Evolutionary conservation across 805 yeast species (phyloP), one percentile per base, ranked within the genome.

Genomic region (Candida saitoana): DNA sequence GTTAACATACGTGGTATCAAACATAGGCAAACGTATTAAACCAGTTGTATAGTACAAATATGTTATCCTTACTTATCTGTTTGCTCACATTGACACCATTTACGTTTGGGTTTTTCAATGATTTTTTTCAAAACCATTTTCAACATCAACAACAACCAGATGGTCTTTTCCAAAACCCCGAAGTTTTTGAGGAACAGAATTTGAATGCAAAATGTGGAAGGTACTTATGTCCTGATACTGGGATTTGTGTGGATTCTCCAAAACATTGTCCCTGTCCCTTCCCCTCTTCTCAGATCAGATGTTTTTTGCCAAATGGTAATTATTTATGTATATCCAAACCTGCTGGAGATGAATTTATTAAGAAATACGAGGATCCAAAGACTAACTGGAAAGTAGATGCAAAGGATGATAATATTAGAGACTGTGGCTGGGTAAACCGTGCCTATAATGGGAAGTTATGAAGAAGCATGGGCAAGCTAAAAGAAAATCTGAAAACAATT

Each of bases 221-320:
- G 4, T 91, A 82, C 58, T 62, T 91, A 27, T 93, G 99, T 57
- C 87, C 87, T 3, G 95, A 82, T 50, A 87, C 97, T 0, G 69
- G 81, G 32, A 71, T 71, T 7, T 93, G 99, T 66, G 99, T 87
- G 0, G 71, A 73, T 2, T 53, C 62, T 1, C 79, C 87, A 0
- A 50, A 72, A 5, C 85, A 82, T 39, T 93, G 99, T 59, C 96
- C 97, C 1, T 93, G 99, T 59, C 88, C 87, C 2, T 91, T 79
- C 56, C 93, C 96, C 1, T 78, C 80, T 44, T 82, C 95, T 1
- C 96, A 91, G 58, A 55, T 86, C 46, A 84, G 87, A 55, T 93
- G 99, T 61, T 57, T 74, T 2, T 66, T 87, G 32, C 95, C 96
- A 0, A 81, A 78, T 48, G 73, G 79, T 15, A 76, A 76, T 42